phyloP scores from a whole-genome alignment of 2,329 filamentous ascomycete species.

The Beauveria australis region DNA sequence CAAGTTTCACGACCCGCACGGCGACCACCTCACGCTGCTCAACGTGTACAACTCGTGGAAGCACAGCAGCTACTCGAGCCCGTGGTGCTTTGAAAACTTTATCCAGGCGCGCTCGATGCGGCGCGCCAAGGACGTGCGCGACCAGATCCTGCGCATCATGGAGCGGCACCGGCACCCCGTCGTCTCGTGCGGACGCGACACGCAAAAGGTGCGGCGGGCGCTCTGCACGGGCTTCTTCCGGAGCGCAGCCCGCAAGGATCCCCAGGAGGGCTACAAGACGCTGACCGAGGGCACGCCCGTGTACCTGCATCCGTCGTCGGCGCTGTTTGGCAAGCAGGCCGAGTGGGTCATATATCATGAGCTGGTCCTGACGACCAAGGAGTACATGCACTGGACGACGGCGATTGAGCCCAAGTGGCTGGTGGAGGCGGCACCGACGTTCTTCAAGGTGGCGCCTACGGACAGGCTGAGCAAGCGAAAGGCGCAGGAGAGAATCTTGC shows the following conservation, averaged over 20 bases:
- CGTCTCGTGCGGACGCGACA: constrained; percentile 78
- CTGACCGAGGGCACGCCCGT: constrained; percentile 91
- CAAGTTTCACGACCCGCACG: constrained; percentile 92
- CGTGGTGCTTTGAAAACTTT: constrained; percentile 98
- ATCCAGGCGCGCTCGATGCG: constrained; percentile 87
- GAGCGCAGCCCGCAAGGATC: constrained; percentile 89
- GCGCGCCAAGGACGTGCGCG: constrained; percentile 82
- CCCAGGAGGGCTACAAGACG: constrained; percentile 95
- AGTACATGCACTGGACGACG: constrained; percentile 96
- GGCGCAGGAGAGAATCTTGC: constrained; percentile 90
- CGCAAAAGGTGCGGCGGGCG: constrained; percentile 77
- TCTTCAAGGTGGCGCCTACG: constrained; percentile 93
- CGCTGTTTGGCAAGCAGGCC: constrained; percentile 88
- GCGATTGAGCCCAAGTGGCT: constrained; percentile 91
- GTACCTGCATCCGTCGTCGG: constrained; percentile 85
- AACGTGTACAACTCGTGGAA: constrained; percentile 99
- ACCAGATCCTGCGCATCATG: constrained; percentile 91
- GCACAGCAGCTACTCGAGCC: constrained; percentile 66
- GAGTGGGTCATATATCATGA: constrained; percentile 95
- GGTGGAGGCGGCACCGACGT: constrained; percentile 93
- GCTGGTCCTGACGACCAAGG: constrained; percentile 86
- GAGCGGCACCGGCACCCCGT: constrained; percentile 78
- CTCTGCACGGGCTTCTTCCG: constrained; percentile 94
- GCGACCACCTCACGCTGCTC: constrained; percentile 87
- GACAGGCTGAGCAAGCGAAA: constrained; percentile 84